Base-by-base conservation (phyloP, 2,329 filamentous ascomycete species). In the Talaromyces verruculosus region DNA sequence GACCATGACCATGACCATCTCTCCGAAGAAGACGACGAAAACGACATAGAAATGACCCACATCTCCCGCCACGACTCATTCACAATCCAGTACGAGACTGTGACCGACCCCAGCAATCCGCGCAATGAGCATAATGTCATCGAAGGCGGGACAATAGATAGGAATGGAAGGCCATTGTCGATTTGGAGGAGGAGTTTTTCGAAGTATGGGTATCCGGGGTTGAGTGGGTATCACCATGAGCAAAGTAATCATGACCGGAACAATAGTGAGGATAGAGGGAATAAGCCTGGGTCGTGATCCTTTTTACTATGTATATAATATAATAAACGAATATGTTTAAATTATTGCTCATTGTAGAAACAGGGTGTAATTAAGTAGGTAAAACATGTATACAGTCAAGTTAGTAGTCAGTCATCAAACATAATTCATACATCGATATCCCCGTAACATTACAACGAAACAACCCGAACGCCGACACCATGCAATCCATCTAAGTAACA, bases 21-120 rank as follows among this genome's bases (percentile, higher is more conserved):
- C 33, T 39, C 43, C 3, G 22, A 51, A 19, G 58, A 61, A 15
- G 37, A 39, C 11, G 55, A 35, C 6, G 33, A 45, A n/a, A 22
- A 47, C 8, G 43, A 59, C 11, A 65, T 67, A 4, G 61, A 62
- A n/a, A 58, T 67, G 22, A 19, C 57, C 5, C 61, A 64, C 6
- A 67, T 67, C 5, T 47, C 61, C 4, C 37, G 65, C 1, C 62
- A 53, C 13, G 66, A 67, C 25, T 59, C 64, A 28, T 64, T 67
- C 33, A 59, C 25, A 25, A 60, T 67, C 35, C 47, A 53, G 15
- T 67, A 59, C 33, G 66, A 67, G 39, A 41, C 53, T 5, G 49
- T 47, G 11, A 3, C 53, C 10, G 53, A 57, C 33, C 53, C 53
- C 15, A n/a, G 2, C 1, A 53, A 57, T 25, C 51, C 30, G 10